phyloP scores from a whole-genome alignment of 208 protist species.

The Trypanosoma conorhini region DNA sequence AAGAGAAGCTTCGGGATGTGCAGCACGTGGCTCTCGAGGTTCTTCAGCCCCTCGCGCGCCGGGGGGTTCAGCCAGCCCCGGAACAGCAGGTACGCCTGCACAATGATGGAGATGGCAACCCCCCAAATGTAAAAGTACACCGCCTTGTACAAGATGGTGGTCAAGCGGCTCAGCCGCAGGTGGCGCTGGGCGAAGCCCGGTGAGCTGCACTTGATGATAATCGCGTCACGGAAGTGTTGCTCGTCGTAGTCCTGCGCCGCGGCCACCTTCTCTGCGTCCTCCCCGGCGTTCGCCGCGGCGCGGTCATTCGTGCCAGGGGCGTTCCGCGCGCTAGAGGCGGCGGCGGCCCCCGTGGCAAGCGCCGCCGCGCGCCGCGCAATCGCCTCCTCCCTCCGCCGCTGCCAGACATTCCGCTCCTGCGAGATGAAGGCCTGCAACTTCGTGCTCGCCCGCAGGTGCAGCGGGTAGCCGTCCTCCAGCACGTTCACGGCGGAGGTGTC shows the following conservation, averaged over 20 bases:
- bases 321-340: conserved; percentile 11
- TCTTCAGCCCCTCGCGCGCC: conserved; percentile 70
- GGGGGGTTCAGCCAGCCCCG: conserved; percentile 85
- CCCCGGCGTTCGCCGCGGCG: conserved; percentile 11
- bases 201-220: conserved; percentile 84
- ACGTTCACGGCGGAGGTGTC: conserved; percentile 77
- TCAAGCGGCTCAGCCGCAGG: conserved; percentile 59
- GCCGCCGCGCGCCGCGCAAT: conserved; percentile 18
- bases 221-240: conserved; percentile 73
- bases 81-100: conserved; percentile 85
- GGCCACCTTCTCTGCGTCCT: conserved; percentile 19
- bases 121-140: conserved; percentile 89
- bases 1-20: conserved; percentile 85
- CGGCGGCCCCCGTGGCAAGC: conserved; percentile 35
- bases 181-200: conserved; percentile 71
- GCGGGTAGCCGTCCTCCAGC: conserved; percentile 87
- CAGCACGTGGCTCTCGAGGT: conserved; percentile 80
- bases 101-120: conserved; percentile 66
- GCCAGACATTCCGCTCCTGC: conserved; percentile 57
- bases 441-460: conserved; percentile 80
- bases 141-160: conserved; percentile 72
- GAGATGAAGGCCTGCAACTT: conserved; percentile 72
- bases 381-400: conserved; percentile 35
- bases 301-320: not conserved
- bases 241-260: conserved; percentile 40